These are phyloP conservation scores for Talaromyces stipitatus DNA, from an alignment of 495 filamentous ascomycete species.

Conservation along the genomic window DNA sequence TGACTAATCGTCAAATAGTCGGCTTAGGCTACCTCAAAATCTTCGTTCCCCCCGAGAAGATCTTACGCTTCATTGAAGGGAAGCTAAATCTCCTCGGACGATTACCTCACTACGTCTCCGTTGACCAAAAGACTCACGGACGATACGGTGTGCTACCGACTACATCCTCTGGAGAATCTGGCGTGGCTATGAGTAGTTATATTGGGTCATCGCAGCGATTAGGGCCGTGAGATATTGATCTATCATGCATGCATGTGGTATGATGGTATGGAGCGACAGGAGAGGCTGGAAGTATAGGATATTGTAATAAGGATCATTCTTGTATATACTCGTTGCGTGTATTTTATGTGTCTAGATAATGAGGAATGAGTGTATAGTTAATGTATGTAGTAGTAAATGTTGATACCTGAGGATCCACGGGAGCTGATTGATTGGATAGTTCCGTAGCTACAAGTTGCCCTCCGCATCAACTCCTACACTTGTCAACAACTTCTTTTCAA, in stretches of 20 bases:
- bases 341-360: slow-evolving; percentile 1
- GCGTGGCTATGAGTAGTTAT: slow-evolving; percentile 50
- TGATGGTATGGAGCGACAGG: not conserved
- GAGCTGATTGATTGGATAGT: not conserved
- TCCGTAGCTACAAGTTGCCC: not conserved
- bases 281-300: slow-evolving; percentile 5
- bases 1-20: slow-evolving; percentile 34
- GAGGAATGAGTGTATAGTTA: not conserved
- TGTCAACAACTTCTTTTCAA: not conserved
- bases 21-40: slow-evolving; percentile 79
- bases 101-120: slow-evolving; percentile 80
- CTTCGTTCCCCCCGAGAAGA: slow-evolving; percentile 74
- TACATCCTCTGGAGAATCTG: slow-evolving; percentile 30
- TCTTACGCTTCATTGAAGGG: slow-evolving; percentile 73
- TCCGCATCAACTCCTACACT: not conserved
- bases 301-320: slow-evolving; percentile 13
- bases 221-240: slow-evolving; percentile 39
- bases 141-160: slow-evolving; percentile 81
- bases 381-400: not conserved
- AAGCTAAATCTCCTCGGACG: slow-evolving; percentile 76
- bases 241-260: not conserved
- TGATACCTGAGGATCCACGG: not conserved
- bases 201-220: slow-evolving; percentile 57
- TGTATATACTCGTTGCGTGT: slow-evolving; percentile 26
- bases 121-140: slow-evolving; percentile 96